These are phyloP conservation scores for Perkinsus chesapeaki DNA, from an alignment of 169 alveolate species.

Conservation along the genomic window DNA sequence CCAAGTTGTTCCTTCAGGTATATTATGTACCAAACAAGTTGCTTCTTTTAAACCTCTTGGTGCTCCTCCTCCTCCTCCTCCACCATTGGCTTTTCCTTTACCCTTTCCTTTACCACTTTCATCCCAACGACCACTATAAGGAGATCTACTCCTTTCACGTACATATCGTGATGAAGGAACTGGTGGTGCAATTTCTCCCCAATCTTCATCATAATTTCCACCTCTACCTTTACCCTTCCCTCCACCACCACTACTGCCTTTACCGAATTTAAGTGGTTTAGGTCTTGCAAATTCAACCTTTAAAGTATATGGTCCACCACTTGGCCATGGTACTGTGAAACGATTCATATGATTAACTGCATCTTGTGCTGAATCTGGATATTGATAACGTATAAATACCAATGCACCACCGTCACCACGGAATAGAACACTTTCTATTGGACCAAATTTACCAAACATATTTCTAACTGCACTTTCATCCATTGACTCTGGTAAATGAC, in stretches of 20 bases:
- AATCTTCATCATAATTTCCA: neutral
- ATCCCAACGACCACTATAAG: neutral
- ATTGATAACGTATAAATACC: neutral
- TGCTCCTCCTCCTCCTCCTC: neutral
- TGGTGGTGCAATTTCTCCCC: neutral
- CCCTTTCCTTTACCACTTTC: neutral
- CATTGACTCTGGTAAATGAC: neutral
- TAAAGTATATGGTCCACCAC: neutral
- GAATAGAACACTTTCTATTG: neutral
- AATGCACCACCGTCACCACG: slow-evolving; percentile 3
- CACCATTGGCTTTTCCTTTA: too few relatives aligned
- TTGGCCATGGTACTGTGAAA: neutral
- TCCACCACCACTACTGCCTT: neutral
- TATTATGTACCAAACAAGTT: neutral
- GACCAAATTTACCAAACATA: neutral
- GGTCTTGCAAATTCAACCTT: neutral
- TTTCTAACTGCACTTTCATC: neutral
- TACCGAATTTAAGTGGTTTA: neutral
- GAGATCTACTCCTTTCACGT: neutral
- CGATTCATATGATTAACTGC: neutral
- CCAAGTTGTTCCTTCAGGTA: neutral
- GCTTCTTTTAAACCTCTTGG: neutral
- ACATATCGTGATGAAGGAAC: neutral
- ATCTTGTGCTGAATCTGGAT: neutral
- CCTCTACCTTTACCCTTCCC: neutral